Evolutionary conservation across 495 filamentous ascomycete species (phyloP), one percentile per base, ranked within the genome.

Genomic region (Aspergillus nidulans): DNA sequence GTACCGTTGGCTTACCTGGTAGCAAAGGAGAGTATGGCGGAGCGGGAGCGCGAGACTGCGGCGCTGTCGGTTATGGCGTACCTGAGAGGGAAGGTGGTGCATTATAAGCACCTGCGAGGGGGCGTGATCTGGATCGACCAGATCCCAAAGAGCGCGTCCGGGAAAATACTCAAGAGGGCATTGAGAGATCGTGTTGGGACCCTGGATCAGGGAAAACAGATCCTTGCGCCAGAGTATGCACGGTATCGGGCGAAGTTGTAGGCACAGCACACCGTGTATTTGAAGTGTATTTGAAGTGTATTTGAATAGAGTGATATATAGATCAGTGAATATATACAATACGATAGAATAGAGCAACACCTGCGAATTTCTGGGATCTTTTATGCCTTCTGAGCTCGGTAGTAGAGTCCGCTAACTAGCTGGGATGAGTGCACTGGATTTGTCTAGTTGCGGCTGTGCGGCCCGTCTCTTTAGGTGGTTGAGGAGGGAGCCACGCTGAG

Each of bases 1-100:
- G 77, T 91, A 0, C 90, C 90, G 0, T 73, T 84, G 28, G 90
- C 90, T 4, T 92, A 89, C 66, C 65, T 92, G 4, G 86, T 80
- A 32, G 64, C 71, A 10, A 83, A 82, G 58, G 13, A 3, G 6
- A 32, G 26, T 9, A 20, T 13, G 21, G 36, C 4, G 59, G 62
- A 61, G 62, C 57, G n/a, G 30, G 30, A 34, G 4, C 4, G 8
- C 8, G 68, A 75, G 8, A 69, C 63, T 49, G 78, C 72, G 12
- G 83, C 74, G 10, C 61, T 76, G 49, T 76, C 85, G 47, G 75
- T 90, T n/a, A 50, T 71, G 6, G 60, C 68, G 0, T 86, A 77
- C 70, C 63, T 91, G 44, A 73, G 69, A 0, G 53, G 53, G 7
- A 70, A 74, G 47, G 79, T 88, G 0, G 70, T 81, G 5, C 66